Evolutionary conservation across 495 filamentous ascomycete genomes (phyloP), one percentile per base, ranked within the genome.

Genomic region (Aspergillus heteromorphus): DNA sequence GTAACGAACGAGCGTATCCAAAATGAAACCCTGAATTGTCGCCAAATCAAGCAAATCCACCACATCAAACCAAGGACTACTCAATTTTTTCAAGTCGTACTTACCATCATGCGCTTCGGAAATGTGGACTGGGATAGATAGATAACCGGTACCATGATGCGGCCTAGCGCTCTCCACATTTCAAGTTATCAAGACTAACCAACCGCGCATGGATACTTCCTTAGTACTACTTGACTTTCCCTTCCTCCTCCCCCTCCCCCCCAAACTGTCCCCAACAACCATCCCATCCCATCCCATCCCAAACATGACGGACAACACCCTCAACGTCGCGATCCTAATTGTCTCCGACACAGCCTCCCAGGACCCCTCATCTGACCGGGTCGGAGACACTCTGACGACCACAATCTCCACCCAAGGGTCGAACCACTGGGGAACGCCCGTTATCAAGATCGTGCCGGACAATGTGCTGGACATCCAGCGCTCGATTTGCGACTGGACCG

Each of bases 271-370:
- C 31, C 31, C 9, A 14, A 4, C 31, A 11, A 10, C 8, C 9
- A 2, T 14, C 13, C 31, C 31, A 36, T 11, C 13, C 31, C 2
- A 23, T 18, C 17, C 1, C 16, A 16, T 43, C 40, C 53, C 18
- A 53, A 60, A 17, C 20, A 67, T 67, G 58, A 56, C 53, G 17
- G 59, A 51, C 11, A 51, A 53, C 48, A 59, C 55, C 40, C 64
- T 78, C 18, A 71, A 61, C 57, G 58, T 84, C 23, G 88, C 85
- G 13, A 88, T 98, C 40, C 79, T 98, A 30, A 80, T 97, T 61
- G 80, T 98, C 40, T 97, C 93, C 1, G 93, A 95, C 48, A 97
- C 95, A n/a, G 93, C 93, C 30, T 83, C 83, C 20, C 73, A 83
- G 60, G 87, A 96, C 71, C 86, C 91, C 0, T 82, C 86, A 16